Evolutionary conservation across 495 filamentous ascomycete species (phyloP).

Genomic region (Filosporella fistucella): DNA sequence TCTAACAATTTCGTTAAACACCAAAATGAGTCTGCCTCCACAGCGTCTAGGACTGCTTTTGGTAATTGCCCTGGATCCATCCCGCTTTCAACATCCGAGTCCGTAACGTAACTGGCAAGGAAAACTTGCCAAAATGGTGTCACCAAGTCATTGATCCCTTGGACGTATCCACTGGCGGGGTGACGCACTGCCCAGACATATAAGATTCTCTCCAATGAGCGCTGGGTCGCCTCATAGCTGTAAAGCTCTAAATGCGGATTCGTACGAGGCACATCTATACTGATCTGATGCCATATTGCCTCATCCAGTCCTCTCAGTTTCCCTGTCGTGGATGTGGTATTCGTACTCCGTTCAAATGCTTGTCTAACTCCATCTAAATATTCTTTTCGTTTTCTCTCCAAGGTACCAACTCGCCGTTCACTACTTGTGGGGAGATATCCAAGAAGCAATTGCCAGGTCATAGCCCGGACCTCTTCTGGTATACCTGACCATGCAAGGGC

Average conservation of each 20-base stretch:
- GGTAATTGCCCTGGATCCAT: constrained; percentile 97
- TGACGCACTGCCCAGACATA: constrained; percentile 98
- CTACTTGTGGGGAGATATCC: constrained; percentile 94
- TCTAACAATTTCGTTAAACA: constrained; percentile 94
- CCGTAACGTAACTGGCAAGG: constrained; percentile 87
- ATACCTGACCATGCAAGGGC: constrained; percentile 89
- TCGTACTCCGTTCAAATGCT: constrained; percentile 76
- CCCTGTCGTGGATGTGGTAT: constrained; percentile 34
- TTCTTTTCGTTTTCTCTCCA: constrained; percentile 94
- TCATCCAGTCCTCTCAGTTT: constrained; percentile 81
- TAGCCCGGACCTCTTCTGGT: constrained; percentile 90
- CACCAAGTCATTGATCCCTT: constrained; percentile 97
- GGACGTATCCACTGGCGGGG: constrained; percentile 95
- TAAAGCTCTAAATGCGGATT: constrained; percentile 95
- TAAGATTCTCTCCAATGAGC: constrained; percentile 87
- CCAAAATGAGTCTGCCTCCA: constrained; percentile 98
- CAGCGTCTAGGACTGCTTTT: constrained; percentile 85
- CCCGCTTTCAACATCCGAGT: constrained; percentile 83
- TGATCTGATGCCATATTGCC: constrained; percentile 97
- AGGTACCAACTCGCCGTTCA: constrained; percentile 81
- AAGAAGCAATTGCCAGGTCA: constrained; percentile 96
- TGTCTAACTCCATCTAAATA: constrained; percentile 94
- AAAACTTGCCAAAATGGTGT: constrained; percentile 99
- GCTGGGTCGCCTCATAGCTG: constrained; percentile 91
- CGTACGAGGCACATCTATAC: constrained; percentile 95